Base-by-base conservation (phyloP, 805 yeast genomes). In the Ogataea minuta region DNA sequence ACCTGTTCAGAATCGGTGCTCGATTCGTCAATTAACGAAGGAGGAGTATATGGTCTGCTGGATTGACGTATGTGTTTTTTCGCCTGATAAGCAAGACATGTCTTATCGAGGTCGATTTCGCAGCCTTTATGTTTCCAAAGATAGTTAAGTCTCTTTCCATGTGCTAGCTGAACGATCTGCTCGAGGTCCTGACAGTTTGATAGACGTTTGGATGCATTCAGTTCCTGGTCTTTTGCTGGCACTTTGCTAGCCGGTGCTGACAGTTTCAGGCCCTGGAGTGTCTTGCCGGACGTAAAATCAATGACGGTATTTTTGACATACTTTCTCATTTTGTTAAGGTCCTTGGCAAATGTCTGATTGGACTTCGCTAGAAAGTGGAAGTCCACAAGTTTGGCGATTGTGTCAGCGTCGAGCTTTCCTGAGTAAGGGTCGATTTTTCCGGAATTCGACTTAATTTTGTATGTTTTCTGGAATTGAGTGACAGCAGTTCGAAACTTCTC, bases 401-500 rank as follows among this genome's bases (percentile, higher is more conserved):
- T 60, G 24, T 49, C 54, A 8, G 35, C 28, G 32, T 59, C 58
- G 9, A 56, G 34, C 27, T 48, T 48, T 8, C 50, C 54, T 3
- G 50, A 38, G 13, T 23, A 26, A 4, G 37, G 5, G 4, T 44
- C 41, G 13, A 29, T 9, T 9, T 31, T 23, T 23, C 40, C 30
- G 8, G 17, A 5, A 7, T 7, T 25, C 4, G 21, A 23, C 12
- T 32, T 41, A n/a, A 46, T 19, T 26, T 50, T 48, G 27, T 51
- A 45, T 6, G 52, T 48, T 54, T 79, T 85, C 59, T 93, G 97
- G 58, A 90, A 91, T 43, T 77, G 81, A 2, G 78, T 77, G 17
- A 93, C 72, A 6, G 88, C 76, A 2, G 72, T 59, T 62, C 79
- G 72, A 51, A 91, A 84, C 34, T 72, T 73, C 37, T 80, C 83